Percentiles rank a stretch among this genome's conserved stretches.
These are phyloP conservation scores for Bocquillonia castaneifolia DNA, from an alignment of 441 rosid species.

Conservation along the genomic window DNA sequence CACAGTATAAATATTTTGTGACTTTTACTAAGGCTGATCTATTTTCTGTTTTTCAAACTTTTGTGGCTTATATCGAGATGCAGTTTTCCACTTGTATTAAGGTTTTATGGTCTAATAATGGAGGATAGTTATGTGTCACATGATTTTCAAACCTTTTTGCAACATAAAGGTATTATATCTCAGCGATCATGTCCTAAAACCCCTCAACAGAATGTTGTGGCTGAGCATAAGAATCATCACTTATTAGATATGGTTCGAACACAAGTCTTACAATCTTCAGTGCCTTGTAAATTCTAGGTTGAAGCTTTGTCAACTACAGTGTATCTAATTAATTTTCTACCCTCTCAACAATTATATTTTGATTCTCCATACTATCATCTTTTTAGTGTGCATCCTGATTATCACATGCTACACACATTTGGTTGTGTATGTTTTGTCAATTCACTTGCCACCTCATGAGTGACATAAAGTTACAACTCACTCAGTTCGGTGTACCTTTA, in stretches of 20 bases:
- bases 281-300: neutral
- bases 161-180: neutral
- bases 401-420: neutral
- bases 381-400: neutral
- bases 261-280: neutral
- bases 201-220: neutral
- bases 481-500: neutral
- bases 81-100: neutral
- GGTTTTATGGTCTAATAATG: neutral
- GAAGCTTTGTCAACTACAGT: neutral
- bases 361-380: neutral
- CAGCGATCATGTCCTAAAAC: neutral
- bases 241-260: neutral
- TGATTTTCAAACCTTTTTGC: neutral
- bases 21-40: neutral
- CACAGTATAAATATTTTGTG: too few species aligned
- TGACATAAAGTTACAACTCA: neutral
- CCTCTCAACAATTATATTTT: neutral
- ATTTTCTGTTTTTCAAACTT: neutral
- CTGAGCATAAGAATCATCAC: neutral
- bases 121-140: neutral
- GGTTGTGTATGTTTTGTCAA: neutral
- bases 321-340: neutral
- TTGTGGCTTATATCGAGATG: neutral
- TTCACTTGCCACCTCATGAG: neutral